A percentile compares a stretch with the other conserved stretches of the same genome.
These are phyloP conservation scores for Leptographium lundbergii DNA, from an alignment of 2,329 filamentous ascomycete species.

Conservation along the genomic window DNA sequence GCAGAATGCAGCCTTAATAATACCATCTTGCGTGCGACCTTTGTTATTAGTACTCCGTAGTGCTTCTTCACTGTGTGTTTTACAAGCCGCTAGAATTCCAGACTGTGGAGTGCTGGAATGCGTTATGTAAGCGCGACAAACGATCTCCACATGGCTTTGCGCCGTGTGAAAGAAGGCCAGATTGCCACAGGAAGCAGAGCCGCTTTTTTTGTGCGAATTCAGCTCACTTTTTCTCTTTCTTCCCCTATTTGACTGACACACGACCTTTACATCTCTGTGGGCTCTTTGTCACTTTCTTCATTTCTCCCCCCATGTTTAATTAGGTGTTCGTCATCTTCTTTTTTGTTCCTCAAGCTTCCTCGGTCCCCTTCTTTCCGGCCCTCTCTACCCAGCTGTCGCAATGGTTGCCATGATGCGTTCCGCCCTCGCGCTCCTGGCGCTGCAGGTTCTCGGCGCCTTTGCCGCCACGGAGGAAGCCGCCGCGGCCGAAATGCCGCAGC, in stretches of 20 bases:
- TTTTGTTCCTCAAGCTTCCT: slow-evolving; percentile 4
- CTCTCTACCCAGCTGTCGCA: slow-evolving; percentile 16
- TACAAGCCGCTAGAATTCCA: too few relatives aligned
- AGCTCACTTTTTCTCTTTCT: not conserved
- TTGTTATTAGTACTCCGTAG: too few relatives aligned
- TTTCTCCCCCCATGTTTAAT: slow-evolving; percentile 8
- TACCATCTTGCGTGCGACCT: too few relatives aligned
- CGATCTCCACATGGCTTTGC: not conserved
- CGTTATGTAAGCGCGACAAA: not conserved
- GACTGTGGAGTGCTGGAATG: too few relatives aligned
- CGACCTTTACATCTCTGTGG: not conserved
- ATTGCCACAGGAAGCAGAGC: slow-evolving; percentile 2
- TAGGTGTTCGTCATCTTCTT: not conserved
- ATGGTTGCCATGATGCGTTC: slow-evolving; percentile 69
- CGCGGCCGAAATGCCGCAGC: slow-evolving; percentile 24
- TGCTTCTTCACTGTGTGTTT: too few relatives aligned
- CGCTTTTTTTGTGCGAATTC: not conserved
- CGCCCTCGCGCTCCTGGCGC: slow-evolving; percentile 57
- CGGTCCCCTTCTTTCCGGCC: not conserved
- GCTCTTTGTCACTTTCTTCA: not conserved
- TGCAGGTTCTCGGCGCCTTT: slow-evolving; percentile 52
- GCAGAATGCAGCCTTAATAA: too few relatives aligned
- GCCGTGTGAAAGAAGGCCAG: slow-evolving; percentile 1
- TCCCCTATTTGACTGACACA: not conserved
- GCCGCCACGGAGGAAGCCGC: slow-evolving; percentile 43